phyloP scores from a whole-genome alignment of 2,329 filamentous ascomycete genomes.

The Blastomyces parvus region DNA sequence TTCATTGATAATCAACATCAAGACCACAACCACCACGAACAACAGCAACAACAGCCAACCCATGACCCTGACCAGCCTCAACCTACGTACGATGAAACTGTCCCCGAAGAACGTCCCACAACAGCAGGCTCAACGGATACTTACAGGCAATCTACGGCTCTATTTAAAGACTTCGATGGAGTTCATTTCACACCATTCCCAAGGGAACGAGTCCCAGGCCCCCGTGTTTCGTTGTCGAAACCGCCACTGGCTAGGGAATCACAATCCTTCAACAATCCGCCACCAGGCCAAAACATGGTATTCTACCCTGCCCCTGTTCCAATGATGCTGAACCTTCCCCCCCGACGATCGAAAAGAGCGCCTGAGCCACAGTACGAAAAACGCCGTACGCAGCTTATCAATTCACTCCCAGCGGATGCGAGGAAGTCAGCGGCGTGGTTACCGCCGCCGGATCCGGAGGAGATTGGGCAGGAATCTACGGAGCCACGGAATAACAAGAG shows the following conservation, averaged over 20 bases:
- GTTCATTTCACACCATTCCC: slow-evolving; percentile 36
- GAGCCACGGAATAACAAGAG: slow-evolving; percentile 15
- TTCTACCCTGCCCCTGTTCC: slow-evolving; percentile 95
- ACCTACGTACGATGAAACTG: not conserved
- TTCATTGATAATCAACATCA: not conserved
- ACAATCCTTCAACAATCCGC: slow-evolving; percentile 31
- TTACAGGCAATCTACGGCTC: slow-evolving; percentile 34
- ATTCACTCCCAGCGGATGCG: slow-evolving; percentile 48
- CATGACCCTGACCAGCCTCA: not conserved
- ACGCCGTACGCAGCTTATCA: slow-evolving; percentile 64
- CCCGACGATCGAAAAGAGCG: slow-evolving; percentile 68
- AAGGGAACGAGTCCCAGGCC: slow-evolving; percentile 19
- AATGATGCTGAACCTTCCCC: slow-evolving; percentile 83
- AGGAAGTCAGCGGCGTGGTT: slow-evolving; percentile 45
- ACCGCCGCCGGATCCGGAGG: slow-evolving; percentile 14
- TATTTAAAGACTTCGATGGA: slow-evolving; percentile 44
- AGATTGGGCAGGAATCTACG: slow-evolving; percentile 18
- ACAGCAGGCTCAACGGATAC: slow-evolving; percentile 39
- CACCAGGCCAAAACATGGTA: slow-evolving; percentile 69
- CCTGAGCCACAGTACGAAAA: slow-evolving; percentile 55
- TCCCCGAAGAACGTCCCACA: slow-evolving; percentile 24
- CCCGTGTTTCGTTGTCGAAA: slow-evolving; percentile 30
- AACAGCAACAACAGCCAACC: not conserved
- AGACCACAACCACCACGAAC: too few species aligned
- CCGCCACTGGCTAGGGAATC: slow-evolving; percentile 34